Evolutionary conservation across 805 yeast genomes (phyloP).

Genomic region (Candida koratica): DNA sequence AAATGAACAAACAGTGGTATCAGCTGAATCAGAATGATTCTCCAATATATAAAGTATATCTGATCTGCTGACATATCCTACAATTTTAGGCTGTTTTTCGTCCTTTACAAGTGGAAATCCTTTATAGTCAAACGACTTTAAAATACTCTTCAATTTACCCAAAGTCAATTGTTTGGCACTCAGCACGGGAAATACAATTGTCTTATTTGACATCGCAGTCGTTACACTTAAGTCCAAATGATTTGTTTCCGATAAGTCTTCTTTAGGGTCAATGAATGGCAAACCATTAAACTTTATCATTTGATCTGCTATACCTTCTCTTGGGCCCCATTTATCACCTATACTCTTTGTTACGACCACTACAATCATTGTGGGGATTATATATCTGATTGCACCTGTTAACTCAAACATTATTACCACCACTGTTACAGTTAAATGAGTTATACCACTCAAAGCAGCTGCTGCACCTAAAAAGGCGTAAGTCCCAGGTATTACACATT

Average conservation of each 20-base stretch:
- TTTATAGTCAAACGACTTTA: slow-evolving; percentile 33
- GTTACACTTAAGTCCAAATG: slow-evolving; percentile 29
- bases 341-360: slow-evolving; percentile 83
- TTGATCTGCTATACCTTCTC: slow-evolving; percentile 96
- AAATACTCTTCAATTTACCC: slow-evolving; percentile 28
- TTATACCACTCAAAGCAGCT: slow-evolving; percentile 90
- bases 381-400: slow-evolving; percentile 90
- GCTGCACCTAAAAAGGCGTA: slow-evolving; percentile 97
- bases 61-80: slow-evolving; percentile 44
- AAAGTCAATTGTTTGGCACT: slow-evolving; percentile 27
- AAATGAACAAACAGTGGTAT: slow-evolving; percentile 9
- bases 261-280: slow-evolving; percentile 74
- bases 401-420: slow-evolving; percentile 94
- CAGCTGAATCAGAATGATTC: slow-evolving; percentile 14
- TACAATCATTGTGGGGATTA: slow-evolving; percentile 94
- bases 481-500: slow-evolving; percentile 86
- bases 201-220: slow-evolving; percentile 55
- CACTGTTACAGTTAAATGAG: slow-evolving; percentile 87
- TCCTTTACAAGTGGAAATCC: slow-evolving; percentile 55
- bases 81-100: slow-evolving; percentile 32
- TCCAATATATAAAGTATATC: slow-evolving; percentile 34
- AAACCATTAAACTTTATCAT: slow-evolving; percentile 86
- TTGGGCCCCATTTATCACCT: slow-evolving; percentile 69
- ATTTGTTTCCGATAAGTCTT: slow-evolving; percentile 49
- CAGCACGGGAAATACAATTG: slow-evolving; percentile 35